A percentile compares a stretch with the other conserved stretches of the same genome.
phyloP scores from a whole-genome alignment of 2,329 filamentous ascomycete genomes.

The Colletotrichum sp. region DNA sequence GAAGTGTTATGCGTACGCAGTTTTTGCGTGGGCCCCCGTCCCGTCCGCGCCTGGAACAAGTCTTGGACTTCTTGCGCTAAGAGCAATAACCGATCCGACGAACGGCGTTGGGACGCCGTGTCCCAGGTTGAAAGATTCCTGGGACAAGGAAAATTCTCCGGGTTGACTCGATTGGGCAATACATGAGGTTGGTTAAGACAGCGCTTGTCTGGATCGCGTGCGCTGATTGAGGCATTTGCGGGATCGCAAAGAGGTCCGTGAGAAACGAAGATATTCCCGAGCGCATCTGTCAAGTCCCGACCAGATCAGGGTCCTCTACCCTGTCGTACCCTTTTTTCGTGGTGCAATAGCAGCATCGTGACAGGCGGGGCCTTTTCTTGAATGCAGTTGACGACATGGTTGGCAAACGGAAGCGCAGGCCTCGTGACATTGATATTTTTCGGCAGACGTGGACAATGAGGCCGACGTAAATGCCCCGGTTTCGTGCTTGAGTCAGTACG shows the following conservation, averaged over 20 bases:
- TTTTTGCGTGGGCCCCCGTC: not conserved
- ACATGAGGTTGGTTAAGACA: slow-evolving; percentile 32
- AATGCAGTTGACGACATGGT: not conserved
- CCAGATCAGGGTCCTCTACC: slow-evolving; percentile 3
- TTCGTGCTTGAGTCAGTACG: slow-evolving; percentile 4
- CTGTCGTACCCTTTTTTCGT: not conserved
- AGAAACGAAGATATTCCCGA: slow-evolving; percentile 35
- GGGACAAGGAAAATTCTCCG: slow-evolving; percentile 27
- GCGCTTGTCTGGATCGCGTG: slow-evolving; percentile 16
- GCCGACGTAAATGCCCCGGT: not conserved
- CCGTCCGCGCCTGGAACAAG: not conserved
- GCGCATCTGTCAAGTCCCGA: slow-evolving; percentile 18
- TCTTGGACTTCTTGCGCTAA: not conserved
- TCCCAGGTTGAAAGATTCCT: not conserved
- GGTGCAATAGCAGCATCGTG: not conserved
- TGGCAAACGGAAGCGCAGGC: not conserved
- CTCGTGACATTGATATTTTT: not conserved
- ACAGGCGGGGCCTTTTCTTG: not conserved
- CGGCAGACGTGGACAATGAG: not conserved
- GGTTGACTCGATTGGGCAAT: slow-evolving; percentile 28
- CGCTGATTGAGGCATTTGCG: slow-evolving; percentile 3
- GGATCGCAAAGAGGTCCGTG: slow-evolving; percentile 35
- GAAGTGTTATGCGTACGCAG: not conserved
- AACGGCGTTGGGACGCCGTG: not conserved
- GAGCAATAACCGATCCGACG: not conserved